Evolutionary conservation across 768 basidiomycete genomes (phyloP).

Genomic region (Mycena kentingensis): DNA sequence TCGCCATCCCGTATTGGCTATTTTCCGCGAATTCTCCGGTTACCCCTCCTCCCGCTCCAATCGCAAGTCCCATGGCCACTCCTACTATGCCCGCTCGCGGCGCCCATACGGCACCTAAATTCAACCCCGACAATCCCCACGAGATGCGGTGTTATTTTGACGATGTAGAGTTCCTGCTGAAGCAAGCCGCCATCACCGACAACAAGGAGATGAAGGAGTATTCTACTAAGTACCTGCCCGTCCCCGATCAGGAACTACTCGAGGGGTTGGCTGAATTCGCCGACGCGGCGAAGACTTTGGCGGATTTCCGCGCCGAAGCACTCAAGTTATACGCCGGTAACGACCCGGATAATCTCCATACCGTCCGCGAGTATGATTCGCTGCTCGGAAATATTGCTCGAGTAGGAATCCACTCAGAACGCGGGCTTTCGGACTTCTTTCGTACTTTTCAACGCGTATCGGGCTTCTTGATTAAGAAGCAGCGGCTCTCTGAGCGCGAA

Average conservation of each 20-base stretch:
- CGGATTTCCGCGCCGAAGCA: conserved; percentile 26
- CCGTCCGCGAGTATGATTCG: conserved; percentile 23
- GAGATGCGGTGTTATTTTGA: conserved; percentile 22
- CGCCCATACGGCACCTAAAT: conserved; percentile 20
- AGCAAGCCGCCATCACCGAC: conserved; percentile 1
- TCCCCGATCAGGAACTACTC: conserved; percentile 20
- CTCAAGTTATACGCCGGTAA: conserved; percentile 26
- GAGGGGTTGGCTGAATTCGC: conserved; percentile 15
- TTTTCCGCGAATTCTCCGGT: not conserved
- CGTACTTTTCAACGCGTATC: conserved; percentile 23
- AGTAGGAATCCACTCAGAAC: conserved; percentile 13
- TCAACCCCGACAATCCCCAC: conserved; percentile 15
- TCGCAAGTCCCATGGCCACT: not conserved
- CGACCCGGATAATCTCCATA: conserved; percentile 17
- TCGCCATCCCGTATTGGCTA: not conserved
- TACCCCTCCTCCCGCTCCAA: not conserved
- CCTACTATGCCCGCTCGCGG: conserved; percentile 19
- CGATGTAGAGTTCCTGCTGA: conserved; percentile 19
- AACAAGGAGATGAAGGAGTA: conserved; percentile 17
- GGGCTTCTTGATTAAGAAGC: conserved; percentile 20
- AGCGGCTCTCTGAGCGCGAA: conserved; percentile 18
- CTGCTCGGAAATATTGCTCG: conserved; percentile 21
- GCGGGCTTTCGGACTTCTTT: conserved; percentile 23
- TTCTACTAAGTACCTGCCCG: conserved; percentile 9
- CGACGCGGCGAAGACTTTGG: conserved; percentile 13